Conservation (phyloP, 2,329 filamentous ascomycete species). For the Penicillium hordei region DNA sequence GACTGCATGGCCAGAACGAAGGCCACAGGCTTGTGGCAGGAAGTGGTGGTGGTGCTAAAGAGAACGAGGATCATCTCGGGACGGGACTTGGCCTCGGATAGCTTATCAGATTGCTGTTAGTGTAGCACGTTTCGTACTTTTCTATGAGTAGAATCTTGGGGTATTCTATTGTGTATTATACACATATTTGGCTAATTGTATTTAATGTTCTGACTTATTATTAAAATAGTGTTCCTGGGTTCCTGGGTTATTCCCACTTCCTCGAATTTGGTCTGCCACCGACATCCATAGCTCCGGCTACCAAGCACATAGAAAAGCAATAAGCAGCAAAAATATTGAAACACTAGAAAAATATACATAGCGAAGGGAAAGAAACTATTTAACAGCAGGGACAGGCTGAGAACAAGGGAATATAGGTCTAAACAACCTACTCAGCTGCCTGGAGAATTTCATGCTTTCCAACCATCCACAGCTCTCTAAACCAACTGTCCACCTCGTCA, state of each 20-base stretch:
- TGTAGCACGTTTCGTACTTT: background rate
- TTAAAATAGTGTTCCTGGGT: background rate
- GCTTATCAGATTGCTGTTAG: slow-evolving; percentile 24
- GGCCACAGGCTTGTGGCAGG: slow-evolving; percentile 21
- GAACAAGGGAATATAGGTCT: background rate
- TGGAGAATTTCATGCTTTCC: background rate
- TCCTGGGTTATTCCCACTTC: background rate
- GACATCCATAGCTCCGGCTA: background rate
- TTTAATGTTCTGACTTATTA: background rate
- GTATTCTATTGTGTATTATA: background rate
- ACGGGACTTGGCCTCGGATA: slow-evolving; percentile 14
- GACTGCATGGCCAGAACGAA: slow-evolving; percentile 40
- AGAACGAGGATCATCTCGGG: slow-evolving; percentile 21
- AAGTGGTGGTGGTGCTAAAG: slow-evolving; percentile 16
- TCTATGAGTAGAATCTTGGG: background rate
- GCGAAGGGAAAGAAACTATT: background rate
- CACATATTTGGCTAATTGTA: background rate
- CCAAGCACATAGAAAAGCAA: background rate
- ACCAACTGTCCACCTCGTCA: background rate
- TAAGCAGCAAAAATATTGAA: background rate
- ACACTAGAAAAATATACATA: background rate
- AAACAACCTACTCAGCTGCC: background rate
- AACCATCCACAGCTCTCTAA: background rate
- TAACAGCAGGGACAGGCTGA: background rate
- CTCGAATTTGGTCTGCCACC: background rate